Base-by-base conservation (phyloP, 176 grass and related monocot species). In the Tuctoria greenei region DNA sequence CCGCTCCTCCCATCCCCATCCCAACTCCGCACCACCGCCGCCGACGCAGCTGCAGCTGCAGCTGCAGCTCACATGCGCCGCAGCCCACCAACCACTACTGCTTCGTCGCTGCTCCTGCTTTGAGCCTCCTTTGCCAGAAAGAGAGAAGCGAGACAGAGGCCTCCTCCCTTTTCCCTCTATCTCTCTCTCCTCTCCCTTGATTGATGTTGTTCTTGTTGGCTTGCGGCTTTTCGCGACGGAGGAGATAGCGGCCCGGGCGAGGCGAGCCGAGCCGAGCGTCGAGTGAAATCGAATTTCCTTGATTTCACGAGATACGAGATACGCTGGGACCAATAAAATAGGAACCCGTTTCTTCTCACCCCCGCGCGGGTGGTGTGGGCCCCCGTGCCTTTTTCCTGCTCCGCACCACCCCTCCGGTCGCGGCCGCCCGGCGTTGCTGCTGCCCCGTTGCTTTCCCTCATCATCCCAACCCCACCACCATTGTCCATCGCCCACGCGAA, bases 271-370 rank as follows among this genome's bases (percentile, higher is more conserved):
- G n/a, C n/a, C n/a, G n/a, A 54, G 31, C 70, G 57, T 24, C 74
- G 66, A 84, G 70, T 86, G 80, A 81, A 78, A 88, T 80, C 91
- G 88, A 97, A 93, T 91, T 80, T 86, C 47, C 59, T 84, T 75
- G 91, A 91, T 97, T 87, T 94, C 41, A 76, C 79, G 61, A 88
- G 91, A 90, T 98, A 76, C 79, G 61, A 88, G 91, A 90, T 98
- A 92, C 91, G 88, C 78, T 40, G 64, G 24, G 51, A 72, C 78
- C 88, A 89, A 86, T 93, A 89, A 85, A 91, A 81, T 83, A 97
- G 47, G 20, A 79, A 35, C 57, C 40, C 18, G n/a, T 20, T 7
- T 28, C 44, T 35, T 14, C 36, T 8, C 3, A 5, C 5, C 59
- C 37, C 37, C 11, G 31, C 41, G 43, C 10, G 55, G 21, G 17